Percentiles rank a stretch among this genome's conserved stretches.
Evolutionary conservation across 2,329 filamentous ascomycete species (phyloP).

Genomic region (Drechslerella stenobrocha): DNA sequence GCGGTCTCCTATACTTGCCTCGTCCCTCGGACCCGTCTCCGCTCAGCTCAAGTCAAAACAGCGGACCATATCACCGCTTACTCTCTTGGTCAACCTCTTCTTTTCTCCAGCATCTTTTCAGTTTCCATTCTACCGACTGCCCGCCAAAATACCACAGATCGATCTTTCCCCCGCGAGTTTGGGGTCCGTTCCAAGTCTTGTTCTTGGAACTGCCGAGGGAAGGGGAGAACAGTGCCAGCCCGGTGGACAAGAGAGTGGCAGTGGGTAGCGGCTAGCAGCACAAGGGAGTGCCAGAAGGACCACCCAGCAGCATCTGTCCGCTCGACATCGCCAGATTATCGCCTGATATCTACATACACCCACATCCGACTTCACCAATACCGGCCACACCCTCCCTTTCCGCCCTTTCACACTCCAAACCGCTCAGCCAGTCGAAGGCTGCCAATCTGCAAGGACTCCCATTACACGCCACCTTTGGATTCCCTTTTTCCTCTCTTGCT

Average conservation of each 20-base stretch:
- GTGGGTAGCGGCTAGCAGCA: constrained; percentile 9
- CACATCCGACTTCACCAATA: neutral
- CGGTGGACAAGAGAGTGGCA: too few relatives aligned
- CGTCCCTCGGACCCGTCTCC: constrained; percentile 44
- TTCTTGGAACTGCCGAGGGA: constrained; percentile 30
- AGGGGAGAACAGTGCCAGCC: constrained; percentile 9
- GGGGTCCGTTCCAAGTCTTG: constrained; percentile 15
- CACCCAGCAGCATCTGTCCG: neutral
- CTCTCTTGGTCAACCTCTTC: constrained; percentile 6
- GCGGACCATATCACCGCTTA: neutral
- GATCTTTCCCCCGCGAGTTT: constrained; percentile 32
- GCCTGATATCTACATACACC: constrained; percentile 41
- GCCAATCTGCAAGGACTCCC: neutral
- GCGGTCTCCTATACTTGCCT: constrained; percentile 44
- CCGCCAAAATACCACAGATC: constrained; percentile 46
- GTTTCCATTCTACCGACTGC: constrained; percentile 30
- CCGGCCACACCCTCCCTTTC: constrained; percentile 3
- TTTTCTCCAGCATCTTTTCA: constrained; percentile 3
- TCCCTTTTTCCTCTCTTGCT: neutral
- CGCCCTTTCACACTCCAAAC: neutral
- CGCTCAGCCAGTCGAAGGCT: constrained; percentile 1
- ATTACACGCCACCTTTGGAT: constrained; percentile 34
- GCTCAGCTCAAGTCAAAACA: constrained; percentile 29
- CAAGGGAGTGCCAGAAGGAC: neutral
- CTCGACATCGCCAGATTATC: constrained; percentile 36